phyloP scores from a whole-genome alignment of 2,329 filamentous ascomycete species.

The Fusarium udum region DNA sequence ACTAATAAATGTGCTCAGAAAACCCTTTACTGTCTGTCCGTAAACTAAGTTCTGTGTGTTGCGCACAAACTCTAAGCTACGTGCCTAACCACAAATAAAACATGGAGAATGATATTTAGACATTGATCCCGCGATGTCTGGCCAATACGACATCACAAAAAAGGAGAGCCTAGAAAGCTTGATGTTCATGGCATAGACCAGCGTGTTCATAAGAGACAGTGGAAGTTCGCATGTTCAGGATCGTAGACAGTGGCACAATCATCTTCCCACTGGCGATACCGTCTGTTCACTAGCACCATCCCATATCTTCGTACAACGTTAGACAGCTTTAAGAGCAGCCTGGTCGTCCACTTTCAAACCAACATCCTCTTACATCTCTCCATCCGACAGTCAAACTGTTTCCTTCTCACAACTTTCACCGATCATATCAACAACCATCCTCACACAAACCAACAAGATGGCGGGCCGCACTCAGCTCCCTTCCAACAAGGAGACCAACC shows the following conservation, averaged over 20 bases:
- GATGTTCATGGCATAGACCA: not conserved
- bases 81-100: not conserved
- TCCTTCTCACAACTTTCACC: not conserved
- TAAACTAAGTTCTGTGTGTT: not conserved
- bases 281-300: not conserved
- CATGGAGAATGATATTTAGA: no score
- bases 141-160: not conserved
- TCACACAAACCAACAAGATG: not conserved
- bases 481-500: not conserved
- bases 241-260: no score
- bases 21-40: fast-evolving
- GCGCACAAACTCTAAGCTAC: not conserved
- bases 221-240: not conserved
- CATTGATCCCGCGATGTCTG: not conserved
- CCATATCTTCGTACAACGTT: fast-evolving
- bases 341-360: not conserved
- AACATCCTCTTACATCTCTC: no score
- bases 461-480: no score
- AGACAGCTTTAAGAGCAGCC: not conserved
- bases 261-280: not conserved
- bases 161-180: not conserved
- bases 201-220: not conserved
- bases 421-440: not conserved
- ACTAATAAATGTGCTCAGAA: not conserved
- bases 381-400: not conserved